Evolutionary conservation across 2,329 filamentous ascomycete species (phyloP), one percentile per base, ranked within the genome.

Genomic region (Xylaria sp.): DNA sequence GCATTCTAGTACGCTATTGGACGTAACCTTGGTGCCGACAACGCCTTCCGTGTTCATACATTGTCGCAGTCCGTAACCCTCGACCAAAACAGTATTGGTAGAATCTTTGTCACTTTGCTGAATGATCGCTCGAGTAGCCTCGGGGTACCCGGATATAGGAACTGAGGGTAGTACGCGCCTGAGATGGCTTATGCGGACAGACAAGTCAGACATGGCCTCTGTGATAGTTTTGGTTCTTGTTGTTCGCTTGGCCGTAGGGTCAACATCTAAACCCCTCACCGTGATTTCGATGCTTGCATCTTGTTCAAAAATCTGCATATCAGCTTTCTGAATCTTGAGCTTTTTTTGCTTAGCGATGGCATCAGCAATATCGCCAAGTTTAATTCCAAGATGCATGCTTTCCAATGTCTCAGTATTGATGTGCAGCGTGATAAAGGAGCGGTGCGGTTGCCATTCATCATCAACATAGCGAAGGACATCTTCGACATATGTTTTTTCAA

Each of bases 41-140:
- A 99, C 92, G 70, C 96, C 96, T 70, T 94, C 92, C 0, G 96
- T 99, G 10, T 90, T 97, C 91, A 99, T 97, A 82, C 94, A 97
- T 34, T 89, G 87, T 50, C 89, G 89, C 58, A 99, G 84, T 0
- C 96, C 96, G 80, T 99, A 98, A 1, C 96, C 96, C 85, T 98
- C 96, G 3, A 99, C 96, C 0, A 97, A 85, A 53, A 95, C 93
- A 18, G 87, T 89, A 73, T 91, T 86, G 34, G 84, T 86, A 18
- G 48, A 58, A 45, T 69, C 70, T 46, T 73, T 73, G n/a, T 73
- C 71, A 20, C 66, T 67, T 43, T 70, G 67, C 48, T 96, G 91
- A 77, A 98, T 96, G 73, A 98, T 94, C 56, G 94, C 94, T 72
- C 96, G 91, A 10, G 89, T 86, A 3, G 94, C 93, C 69, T 95